Base-by-base conservation (phyloP, 2,329 filamentous ascomycete genomes). In the Aureobasidium sp. region DNA sequence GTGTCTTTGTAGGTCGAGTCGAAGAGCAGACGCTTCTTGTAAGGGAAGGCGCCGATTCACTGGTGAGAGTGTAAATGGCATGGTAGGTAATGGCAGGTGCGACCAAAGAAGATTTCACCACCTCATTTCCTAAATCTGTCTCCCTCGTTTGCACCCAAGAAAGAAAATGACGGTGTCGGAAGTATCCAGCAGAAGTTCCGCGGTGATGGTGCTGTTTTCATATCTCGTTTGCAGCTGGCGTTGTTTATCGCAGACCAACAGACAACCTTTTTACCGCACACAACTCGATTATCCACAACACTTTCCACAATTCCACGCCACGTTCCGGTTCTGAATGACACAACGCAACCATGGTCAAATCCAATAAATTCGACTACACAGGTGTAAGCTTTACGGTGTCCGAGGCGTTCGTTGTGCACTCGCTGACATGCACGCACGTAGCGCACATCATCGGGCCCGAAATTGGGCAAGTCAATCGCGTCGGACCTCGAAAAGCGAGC, bases 361-460 rank as follows among this genome's bases (percentile, higher is more conserved):
- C 68, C 39, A 73, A 73, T 66, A 72, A 70, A 56, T 73, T 73
- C 66, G 71, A 73, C 63, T 73, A 69, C 66, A 69, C 67, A 48
- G 71, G 54, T 29, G 61, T 63, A 39, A 53, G 61, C 24, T 14
- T 68, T 12, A 6, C 5, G 19, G 15, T 14, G 29, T 31, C 12
- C 12, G 14, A 3, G 24, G 24, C 24, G 24, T 24, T 24, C 5
- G 4, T 11, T 33, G 53, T 14, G 45, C 45, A 48, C 45, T n/a
- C 24, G 19, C 54, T 58, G 33, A 58, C 40, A 45, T 17, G 14
- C 40, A 35, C 17, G 14, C 17, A 39, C 8, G 15, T 57, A 81
- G 75, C 75, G 78, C 44, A 75, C 75, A 49, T 78, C 75, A 40
- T 71, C 74, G 17, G 79, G 79, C 33, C 62, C 75, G 60, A 79